Evolutionary conservation across 495 filamentous ascomycete species (phyloP), one percentile per base, ranked within the genome.

Genomic region (Xylaria bambusicola): DNA sequence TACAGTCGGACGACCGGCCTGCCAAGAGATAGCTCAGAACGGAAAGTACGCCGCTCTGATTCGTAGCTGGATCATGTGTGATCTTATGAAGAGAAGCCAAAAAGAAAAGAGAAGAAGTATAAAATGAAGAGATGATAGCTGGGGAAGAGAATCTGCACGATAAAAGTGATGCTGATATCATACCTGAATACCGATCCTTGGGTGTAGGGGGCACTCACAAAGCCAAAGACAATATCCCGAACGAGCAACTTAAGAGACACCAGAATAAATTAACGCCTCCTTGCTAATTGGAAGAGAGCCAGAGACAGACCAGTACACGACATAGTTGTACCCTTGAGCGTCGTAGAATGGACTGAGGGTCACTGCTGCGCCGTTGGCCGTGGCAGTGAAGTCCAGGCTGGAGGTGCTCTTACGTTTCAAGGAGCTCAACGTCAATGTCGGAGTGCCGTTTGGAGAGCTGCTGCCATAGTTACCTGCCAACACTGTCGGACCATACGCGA

Each of bases 401-500:
- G 26, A 45, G 41, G 7, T 35, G 33, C 38, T 42, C 31, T 41
- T 61, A 7, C 58, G 61, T 49, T 48, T 61, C 3, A 64, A 20
- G n/a, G 61, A 53, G 44, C 18, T 47, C 20, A 64, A 42, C 10
- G 36, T 54, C 58, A 64, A 26, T 12, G 59, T 54, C 10, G 59
- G 59, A 2, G 49, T 55, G 13, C 13, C 24, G n/a, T 15, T 49
- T 18, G 49, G 26, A 7, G 38, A 6, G 35, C 18, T 42, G 6
- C 53, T 54, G 6, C 70, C 71, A 18, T 75, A 75, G 55, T 71
- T 68, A 1, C 72, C 73, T 12, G 60, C 56, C 33, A 74, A 48
- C 17, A 74, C 56, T 0, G 61, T 61, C 2, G 73, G 73, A 1
- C 73, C 73, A 56, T 67, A 75, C 38, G 68, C 66, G 24, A 75